Percentiles rank a stretch among this genome's conserved stretches.
Evolutionary conservation across 176 grass and related monocot species (phyloP).

Genomic region (Pontederia paniculata): DNA sequence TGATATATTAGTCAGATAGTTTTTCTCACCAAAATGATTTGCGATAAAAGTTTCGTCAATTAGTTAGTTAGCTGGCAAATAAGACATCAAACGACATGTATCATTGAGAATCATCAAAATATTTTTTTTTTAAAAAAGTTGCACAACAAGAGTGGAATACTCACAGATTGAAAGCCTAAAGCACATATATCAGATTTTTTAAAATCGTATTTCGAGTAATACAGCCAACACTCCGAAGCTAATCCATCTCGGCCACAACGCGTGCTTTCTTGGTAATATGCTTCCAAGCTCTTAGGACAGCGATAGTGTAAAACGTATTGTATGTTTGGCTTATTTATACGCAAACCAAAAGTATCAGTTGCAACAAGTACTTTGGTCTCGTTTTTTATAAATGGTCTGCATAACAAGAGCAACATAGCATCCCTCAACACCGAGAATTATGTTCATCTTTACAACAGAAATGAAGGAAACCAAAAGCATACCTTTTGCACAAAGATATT

Average conservation of each 20-base stretch:
- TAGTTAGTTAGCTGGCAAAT: too few species aligned
- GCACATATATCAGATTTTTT: slow-evolving; percentile 73
- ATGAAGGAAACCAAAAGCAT: too few species aligned
- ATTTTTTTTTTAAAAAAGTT: too few species aligned
- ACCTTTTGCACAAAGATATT: too few species aligned
- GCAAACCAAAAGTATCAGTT: slow-evolving; percentile 95
- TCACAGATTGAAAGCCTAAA: slow-evolving; percentile 36
- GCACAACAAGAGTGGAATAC: neutral
- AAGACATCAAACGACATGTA: too few species aligned
- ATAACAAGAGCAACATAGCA: slow-evolving; percentile 8
- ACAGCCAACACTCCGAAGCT: slow-evolving; percentile 76
- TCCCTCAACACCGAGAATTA: slow-evolving; percentile 15
- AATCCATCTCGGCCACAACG: slow-evolving; percentile 90
- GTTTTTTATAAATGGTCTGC: slow-evolving; percentile 84
- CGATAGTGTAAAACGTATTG: slow-evolving; percentile 90
- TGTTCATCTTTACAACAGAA: neutral
- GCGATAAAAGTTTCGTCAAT: too few species aligned
- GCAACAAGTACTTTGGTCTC: slow-evolving; percentile 84
- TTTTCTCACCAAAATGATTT: too few species aligned
- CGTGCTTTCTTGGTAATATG: slow-evolving; percentile 97
- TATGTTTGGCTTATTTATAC: slow-evolving; percentile 92
- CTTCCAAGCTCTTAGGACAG: slow-evolving; percentile 85
- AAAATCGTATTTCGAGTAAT: slow-evolving; percentile 91
- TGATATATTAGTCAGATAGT: neutral
- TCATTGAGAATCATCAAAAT: too few species aligned